Evolutionary conservation across 1,139 yeast species (phyloP).

Genomic region (Casaregolazyma lundiana): DNA sequence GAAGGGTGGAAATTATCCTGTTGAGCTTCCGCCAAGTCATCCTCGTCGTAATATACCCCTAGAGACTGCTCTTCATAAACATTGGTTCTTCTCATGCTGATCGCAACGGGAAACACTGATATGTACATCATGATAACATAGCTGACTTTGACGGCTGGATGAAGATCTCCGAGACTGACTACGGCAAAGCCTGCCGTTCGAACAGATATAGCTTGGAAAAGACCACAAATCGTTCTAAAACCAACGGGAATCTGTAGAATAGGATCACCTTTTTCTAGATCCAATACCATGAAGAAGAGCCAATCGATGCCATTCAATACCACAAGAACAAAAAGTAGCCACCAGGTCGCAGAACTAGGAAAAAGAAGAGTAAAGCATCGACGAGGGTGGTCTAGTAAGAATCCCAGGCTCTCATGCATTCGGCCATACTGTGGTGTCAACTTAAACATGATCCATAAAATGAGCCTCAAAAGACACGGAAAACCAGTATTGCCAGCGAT

Average conservation of each 20-base stretch:
- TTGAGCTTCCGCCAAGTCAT: constrained; percentile 30
- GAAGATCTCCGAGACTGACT: constrained; percentile 61
- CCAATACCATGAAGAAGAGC: constrained; percentile 72
- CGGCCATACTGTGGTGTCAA: constrained; percentile 53
- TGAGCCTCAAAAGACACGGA: constrained; percentile 71
- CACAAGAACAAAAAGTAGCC: constrained; percentile 74
- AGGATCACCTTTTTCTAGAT: constrained; percentile 43
- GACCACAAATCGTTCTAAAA: constrained; percentile 68
- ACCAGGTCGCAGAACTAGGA: constrained; percentile 93
- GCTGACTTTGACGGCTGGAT: constrained; percentile 90
- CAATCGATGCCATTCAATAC: constrained; percentile 72
- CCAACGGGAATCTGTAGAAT: constrained; percentile 52
- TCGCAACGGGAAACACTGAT: constrained; percentile 92
- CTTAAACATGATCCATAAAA: constrained; percentile 75
- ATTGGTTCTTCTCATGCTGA: constrained; percentile 91
- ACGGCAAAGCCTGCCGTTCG: constrained; percentile 90
- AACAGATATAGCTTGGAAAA: constrained; percentile 87
- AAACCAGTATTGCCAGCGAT: constrained; percentile 92
- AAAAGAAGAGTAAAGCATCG: constrained; percentile 91
- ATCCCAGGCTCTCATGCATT: constrained; percentile 67
- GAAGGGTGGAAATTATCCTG: constrained; percentile 33
- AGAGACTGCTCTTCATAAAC: constrained; percentile 96
- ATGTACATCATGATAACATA: constrained; percentile 98
- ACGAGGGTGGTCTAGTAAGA: constrained; percentile 90
- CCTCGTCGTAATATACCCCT: constrained; percentile 63